These are phyloP conservation scores for Trametes elegans DNA, from an alignment of 768 basidiomycete species.

Conservation along the genomic window DNA sequence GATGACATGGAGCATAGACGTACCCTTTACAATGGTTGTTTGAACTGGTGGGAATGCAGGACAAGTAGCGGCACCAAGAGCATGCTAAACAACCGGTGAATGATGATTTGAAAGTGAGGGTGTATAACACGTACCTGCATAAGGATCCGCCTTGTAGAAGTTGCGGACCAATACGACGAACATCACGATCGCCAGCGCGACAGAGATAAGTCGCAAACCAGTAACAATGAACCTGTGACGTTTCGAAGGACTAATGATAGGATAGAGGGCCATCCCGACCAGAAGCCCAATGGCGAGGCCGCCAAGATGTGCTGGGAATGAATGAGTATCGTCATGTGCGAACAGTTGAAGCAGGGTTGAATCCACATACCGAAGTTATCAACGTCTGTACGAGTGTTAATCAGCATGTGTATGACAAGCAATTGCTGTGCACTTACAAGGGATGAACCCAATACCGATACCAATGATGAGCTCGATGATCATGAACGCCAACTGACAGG, in stretches of 20 bases:
- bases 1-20: constrained; percentile 1
- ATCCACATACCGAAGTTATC: constrained; percentile 78
- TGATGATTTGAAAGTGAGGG: neutral
- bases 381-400: constrained; percentile 48
- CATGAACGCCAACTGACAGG: constrained; percentile 74
- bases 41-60: constrained; percentile 76
- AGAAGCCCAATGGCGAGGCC: constrained; percentile 85
- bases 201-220: constrained; percentile 66
- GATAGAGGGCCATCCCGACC: constrained; percentile 81
- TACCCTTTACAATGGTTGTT: constrained; percentile 67
- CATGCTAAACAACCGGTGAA: constrained; percentile 52
- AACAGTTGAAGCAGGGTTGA: no score
- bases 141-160: constrained; percentile 88
- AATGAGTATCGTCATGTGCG: neutral
- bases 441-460: constrained; percentile 79
- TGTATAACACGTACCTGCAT: constrained; percentile 55
- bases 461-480: constrained; percentile 85
- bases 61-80: constrained; percentile 84
- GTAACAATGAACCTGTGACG: constrained; percentile 73
- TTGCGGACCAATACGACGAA: constrained; percentile 83
- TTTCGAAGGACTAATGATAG: constrained; percentile 79
- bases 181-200: constrained; percentile 73
- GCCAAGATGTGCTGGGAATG: constrained; percentile 90
- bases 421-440: constrained; percentile 48
- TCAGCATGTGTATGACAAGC: neutral